Conservation (phyloP, 208 protist species). For the Trypanosoma lewisi region DNA sequence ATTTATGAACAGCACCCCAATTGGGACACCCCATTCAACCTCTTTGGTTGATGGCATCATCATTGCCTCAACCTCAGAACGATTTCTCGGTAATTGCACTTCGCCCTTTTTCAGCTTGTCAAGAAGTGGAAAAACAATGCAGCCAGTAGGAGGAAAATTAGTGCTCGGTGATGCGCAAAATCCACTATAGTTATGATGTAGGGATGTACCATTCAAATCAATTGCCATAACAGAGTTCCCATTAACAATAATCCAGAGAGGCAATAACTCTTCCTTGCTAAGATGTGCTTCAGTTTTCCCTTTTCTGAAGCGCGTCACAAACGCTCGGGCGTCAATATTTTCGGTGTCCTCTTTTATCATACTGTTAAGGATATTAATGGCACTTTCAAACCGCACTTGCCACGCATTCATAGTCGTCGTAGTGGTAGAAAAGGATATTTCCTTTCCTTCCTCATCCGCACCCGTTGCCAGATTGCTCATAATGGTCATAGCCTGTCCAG, state of each 20-base stretch:
- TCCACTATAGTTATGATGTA: slow-evolving; percentile 42
- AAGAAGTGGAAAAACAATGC: slow-evolving; percentile 18
- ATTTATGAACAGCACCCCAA: slow-evolving; percentile 19
- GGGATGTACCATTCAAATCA: slow-evolving; percentile 40
- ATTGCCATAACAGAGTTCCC: slow-evolving; percentile 19
- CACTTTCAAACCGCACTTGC: slow-evolving; percentile 19
- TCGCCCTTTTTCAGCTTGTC: slow-evolving; percentile 7
- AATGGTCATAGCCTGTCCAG: neutral
- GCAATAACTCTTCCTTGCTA: slow-evolving; percentile 17
- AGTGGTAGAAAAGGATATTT: neutral
- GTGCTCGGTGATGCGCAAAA: neutral
- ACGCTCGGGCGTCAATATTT: slow-evolving; percentile 13
- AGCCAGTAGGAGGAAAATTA: slow-evolving; percentile 5
- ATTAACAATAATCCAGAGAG: slow-evolving; percentile 28
- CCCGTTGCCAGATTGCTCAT: neutral
- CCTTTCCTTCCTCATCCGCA: too few species aligned
- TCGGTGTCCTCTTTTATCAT: slow-evolving; percentile 20
- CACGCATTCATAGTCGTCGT: neutral
- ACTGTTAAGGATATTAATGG: slow-evolving; percentile 25
- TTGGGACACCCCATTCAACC: slow-evolving; percentile 8
- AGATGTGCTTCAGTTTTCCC: slow-evolving; percentile 14
- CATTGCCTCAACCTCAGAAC: slow-evolving; percentile 14
- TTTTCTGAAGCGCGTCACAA: slow-evolving; percentile 15
- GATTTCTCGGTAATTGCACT: slow-evolving; percentile 13
- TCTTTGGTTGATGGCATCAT: slow-evolving; percentile 9